phyloP scores from a whole-genome alignment of 306 rosid species.

The Malus sylvestris region DNA sequence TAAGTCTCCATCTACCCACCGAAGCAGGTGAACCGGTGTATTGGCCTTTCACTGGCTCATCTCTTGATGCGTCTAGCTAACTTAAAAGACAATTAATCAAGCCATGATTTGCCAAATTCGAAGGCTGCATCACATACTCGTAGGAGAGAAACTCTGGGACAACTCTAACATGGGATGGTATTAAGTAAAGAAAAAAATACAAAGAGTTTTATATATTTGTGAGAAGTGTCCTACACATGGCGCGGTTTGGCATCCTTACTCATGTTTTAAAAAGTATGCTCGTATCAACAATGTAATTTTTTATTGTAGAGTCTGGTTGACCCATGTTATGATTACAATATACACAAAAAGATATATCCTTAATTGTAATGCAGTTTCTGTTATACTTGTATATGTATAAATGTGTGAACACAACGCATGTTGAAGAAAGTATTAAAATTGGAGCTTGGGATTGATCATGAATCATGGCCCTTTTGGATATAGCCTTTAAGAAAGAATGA shows the following conservation, averaged over 20 bases:
- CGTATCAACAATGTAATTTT: too few relatives aligned
- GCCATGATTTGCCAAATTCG: neutral
- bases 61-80: neutral
- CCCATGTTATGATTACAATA: neutral
- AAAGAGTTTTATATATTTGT: neutral
- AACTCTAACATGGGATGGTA: neutral
- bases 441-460: neutral
- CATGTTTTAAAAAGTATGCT: too few relatives aligned
- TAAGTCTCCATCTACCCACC: neutral
- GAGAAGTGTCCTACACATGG: neutral
- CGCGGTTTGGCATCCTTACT: neutral
- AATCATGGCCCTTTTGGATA: constrained; percentile 20
- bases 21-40: neutral
- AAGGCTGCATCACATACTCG: neutral
- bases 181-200: neutral
- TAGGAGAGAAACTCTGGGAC: neutral
- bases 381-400: neutral
- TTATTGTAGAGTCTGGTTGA: neutral
- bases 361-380: too few relatives aligned
- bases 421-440: neutral
- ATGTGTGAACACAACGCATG: neutral
- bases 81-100: neutral
- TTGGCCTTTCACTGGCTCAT: constrained; percentile 1
- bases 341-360: neutral
- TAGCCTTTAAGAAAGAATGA: constrained; percentile 30